Conservation (phyloP, 306 rosid species). For the Herpetospermum pedunculosum region DNA sequence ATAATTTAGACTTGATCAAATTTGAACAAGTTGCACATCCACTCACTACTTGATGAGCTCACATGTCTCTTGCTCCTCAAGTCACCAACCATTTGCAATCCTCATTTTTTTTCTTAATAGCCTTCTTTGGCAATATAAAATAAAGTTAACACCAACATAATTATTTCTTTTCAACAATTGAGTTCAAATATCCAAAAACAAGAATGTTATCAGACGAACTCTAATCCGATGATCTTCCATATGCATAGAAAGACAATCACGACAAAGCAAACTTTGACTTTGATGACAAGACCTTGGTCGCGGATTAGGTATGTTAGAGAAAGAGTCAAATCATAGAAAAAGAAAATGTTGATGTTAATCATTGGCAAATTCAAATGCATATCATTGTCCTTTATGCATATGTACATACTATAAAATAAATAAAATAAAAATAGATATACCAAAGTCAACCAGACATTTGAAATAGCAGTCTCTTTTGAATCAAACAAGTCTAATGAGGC, state of each 20-base stretch:
- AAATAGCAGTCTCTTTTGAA: background rate
- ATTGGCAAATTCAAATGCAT: background rate
- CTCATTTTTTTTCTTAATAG: background rate
- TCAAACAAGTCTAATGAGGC: background rate
- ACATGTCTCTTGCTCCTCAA: conserved; percentile 12
- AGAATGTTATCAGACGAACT: background rate
- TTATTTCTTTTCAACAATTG: background rate
- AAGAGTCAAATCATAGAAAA: background rate
- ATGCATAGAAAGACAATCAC: background rate
- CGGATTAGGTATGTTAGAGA: background rate
- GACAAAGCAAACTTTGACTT: background rate
- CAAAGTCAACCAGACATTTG: background rate
- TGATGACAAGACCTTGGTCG: background rate
- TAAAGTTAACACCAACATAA: too few species aligned
- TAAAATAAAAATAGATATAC: background rate
- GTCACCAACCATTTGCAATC: conserved; percentile 24
- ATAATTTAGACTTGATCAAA: too few species aligned
- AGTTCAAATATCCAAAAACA: background rate
- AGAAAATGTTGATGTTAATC: background rate
- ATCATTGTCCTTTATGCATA: background rate
- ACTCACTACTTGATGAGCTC: background rate
- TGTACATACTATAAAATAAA: background rate
- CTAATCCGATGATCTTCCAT: background rate
- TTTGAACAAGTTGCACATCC: background rate
- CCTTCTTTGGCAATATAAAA: too few species aligned